Percentiles rank a stretch among this genome's conserved stretches.
These are phyloP conservation scores for Claviceps arundinis DNA, from an alignment of 2,329 filamentous ascomycete species.

Conservation along the genomic window DNA sequence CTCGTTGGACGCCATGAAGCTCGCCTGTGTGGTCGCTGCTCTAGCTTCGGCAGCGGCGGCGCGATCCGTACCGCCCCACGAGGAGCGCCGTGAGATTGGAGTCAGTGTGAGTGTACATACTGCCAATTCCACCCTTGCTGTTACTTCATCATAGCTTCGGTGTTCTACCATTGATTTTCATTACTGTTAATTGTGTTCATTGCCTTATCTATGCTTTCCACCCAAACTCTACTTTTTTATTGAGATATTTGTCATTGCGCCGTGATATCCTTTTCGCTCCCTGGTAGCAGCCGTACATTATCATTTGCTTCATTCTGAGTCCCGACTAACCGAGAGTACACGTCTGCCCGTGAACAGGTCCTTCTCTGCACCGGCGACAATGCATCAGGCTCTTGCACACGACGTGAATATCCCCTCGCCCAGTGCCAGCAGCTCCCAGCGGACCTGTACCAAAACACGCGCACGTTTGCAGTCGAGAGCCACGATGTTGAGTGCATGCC, in stretches of 20 bases:
- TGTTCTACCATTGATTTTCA: too few relatives aligned
- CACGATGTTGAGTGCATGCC: conserved; percentile 36
- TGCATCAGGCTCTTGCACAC: conserved; percentile 32
- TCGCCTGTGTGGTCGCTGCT: conserved; percentile 10
- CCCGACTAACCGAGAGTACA: neutral
- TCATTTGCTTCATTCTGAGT: neutral
- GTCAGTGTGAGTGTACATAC: conserved; percentile 21
- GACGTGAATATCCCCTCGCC: conserved; percentile 28
- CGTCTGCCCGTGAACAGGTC: conserved; percentile 19
- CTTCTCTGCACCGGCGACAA: conserved; percentile 38
- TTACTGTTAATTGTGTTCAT: too few relatives aligned
- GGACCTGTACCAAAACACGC: conserved; percentile 27
- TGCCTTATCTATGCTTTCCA: too few relatives aligned
- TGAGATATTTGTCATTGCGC: too few relatives aligned
- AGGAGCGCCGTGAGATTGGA: conserved; percentile 31
- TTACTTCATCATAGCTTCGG: too few relatives aligned
- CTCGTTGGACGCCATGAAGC: conserved; percentile 16
- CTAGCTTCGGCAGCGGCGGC: conserved; percentile 11
- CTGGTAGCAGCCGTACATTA: neutral
- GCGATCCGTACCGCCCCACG: conserved; percentile 16
- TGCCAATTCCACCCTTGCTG: too few relatives aligned
- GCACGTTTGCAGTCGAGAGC: conserved; percentile 38
- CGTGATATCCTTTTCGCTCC: too few relatives aligned
- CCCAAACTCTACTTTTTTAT: too few relatives aligned
- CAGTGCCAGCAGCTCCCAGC: conserved; percentile 32